Conservation (phyloP, 805 yeast species). For the Metschnikowia peoriensis region DNA sequence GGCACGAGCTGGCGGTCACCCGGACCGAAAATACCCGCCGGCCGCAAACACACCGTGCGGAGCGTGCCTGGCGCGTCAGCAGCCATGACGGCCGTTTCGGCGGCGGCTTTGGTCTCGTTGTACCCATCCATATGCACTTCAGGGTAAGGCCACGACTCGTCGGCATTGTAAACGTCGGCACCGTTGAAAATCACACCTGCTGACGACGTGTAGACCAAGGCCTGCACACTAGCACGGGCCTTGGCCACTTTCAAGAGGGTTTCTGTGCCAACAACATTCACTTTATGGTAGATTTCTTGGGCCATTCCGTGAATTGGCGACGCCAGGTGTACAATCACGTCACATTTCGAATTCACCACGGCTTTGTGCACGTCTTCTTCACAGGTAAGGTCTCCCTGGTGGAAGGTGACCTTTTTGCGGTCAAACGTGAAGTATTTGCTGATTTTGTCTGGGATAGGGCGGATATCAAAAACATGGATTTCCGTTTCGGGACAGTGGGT, state of each 20-base stretch:
- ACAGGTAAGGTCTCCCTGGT: slow-evolving; percentile 83
- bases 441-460: slow-evolving; percentile 75
- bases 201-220: slow-evolving; percentile 90
- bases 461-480: slow-evolving; percentile 86
- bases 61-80: slow-evolving; percentile 63
- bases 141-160: slow-evolving; percentile 93
- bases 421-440: slow-evolving; percentile 77
- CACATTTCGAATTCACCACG: slow-evolving; percentile 55
- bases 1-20: slow-evolving; percentile 98
- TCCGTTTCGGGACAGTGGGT: slow-evolving; percentile 60
- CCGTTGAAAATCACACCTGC: slow-evolving; percentile 98
- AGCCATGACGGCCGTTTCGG: slow-evolving; percentile 76
- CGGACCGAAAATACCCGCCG: slow-evolving; percentile 98
- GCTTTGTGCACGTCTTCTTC: slow-evolving; percentile 65
- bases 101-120: slow-evolving; percentile 90
- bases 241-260: slow-evolving; percentile 67
- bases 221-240: slow-evolving; percentile 45
- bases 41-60: slow-evolving; percentile 83
- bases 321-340: slow-evolving; percentile 90
- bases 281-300: slow-evolving; percentile 81
- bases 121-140: slow-evolving; percentile 93
- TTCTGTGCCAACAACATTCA: slow-evolving; percentile 85
- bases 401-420: slow-evolving; percentile 53
- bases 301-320: slow-evolving; percentile 89
- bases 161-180: slow-evolving; percentile 86